Percentiles rank a stretch among this genome's conserved stretches.
phyloP scores from a whole-genome alignment of 1,139 yeast genomes.

The Scheffersomyces cryptocercus region DNA sequence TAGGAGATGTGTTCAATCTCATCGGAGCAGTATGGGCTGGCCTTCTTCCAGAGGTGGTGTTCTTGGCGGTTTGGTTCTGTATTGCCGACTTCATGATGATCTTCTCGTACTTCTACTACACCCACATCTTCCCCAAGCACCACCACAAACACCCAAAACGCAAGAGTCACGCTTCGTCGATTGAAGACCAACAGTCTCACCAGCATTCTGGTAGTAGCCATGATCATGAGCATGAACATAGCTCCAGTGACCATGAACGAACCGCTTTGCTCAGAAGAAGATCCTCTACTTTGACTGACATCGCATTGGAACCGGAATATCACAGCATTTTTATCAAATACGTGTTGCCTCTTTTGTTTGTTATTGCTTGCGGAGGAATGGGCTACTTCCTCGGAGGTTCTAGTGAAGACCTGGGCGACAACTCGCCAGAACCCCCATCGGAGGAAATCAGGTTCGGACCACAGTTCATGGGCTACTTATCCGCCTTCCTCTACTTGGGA shows the following conservation, averaged over 20 bases:
- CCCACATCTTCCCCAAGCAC: slow-evolving; percentile 41
- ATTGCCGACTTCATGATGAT: slow-evolving; percentile 67
- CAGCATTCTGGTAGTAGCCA: slow-evolving; percentile 1
- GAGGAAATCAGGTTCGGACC: slow-evolving; percentile 53
- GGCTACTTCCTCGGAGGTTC: slow-evolving; percentile 58
- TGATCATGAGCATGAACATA: slow-evolving; percentile 15
- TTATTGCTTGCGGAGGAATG: slow-evolving; percentile 63
- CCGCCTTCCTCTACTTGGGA: slow-evolving; percentile 69
- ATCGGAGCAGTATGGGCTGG: slow-evolving; percentile 73
- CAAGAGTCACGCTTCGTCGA: slow-evolving; percentile 2
- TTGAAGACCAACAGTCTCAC: slow-evolving; percentile 4
- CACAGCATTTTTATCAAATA: slow-evolving; percentile 53
- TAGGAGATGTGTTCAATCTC: slow-evolving; percentile 72
- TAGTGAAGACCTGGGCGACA: slow-evolving; percentile 12
- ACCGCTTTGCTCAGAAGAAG: slow-evolving; percentile 38
- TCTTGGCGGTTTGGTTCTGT: slow-evolving; percentile 75
- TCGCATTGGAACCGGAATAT: slow-evolving; percentile 42
- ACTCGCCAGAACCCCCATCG: slow-evolving; percentile 16
- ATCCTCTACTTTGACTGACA: slow-evolving; percentile 45
- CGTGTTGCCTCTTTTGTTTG: slow-evolving; percentile 62
- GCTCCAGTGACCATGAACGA: slow-evolving; percentile 6
- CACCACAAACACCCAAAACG: slow-evolving; percentile 17
- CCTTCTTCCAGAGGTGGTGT: slow-evolving; percentile 66
- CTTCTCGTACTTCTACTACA: slow-evolving; percentile 60
- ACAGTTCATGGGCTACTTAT: slow-evolving; percentile 68